Base-by-base conservation (phyloP, 768 basidiomycete genomes). In the Amanita phalloides region DNA sequence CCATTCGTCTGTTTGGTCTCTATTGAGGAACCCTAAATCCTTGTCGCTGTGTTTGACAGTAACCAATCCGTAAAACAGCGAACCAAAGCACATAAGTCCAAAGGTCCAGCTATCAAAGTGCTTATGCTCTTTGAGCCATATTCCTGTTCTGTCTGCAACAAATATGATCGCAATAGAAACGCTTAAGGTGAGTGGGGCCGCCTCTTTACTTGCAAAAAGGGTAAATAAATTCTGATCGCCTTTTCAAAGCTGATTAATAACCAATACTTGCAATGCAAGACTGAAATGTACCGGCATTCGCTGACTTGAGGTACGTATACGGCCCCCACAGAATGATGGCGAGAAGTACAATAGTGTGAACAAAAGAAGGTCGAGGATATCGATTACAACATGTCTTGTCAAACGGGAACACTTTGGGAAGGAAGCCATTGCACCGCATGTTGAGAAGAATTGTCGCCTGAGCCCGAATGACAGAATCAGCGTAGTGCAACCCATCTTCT, bases 1-100 rank as follows among this genome's bases (percentile, higher is more conserved):
- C 92, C 92, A 96, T 67, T 96, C 92, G 57, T 96, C 90, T 1
- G 91, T 95, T 65, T 95, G 90, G 46, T 93, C 89, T 53, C 92
- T 76, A 60, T 91, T 94, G 58, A 96, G 70, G 66, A 93, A 90
- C 0, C 92, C 92, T 48, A 86, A 67, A 61, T 96, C 90, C 60
- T 85, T 90, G 57, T 90, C 89, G 14, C 75, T 76, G 17, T 77
- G 76, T 61, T 80, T 82, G 56, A 89, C 66, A 1, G 83, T 88
- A 8, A 64, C 66, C 43, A 90, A 58, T 3, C 91, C 92, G 17
- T 73, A 65, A 7, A 58, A 68, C 25, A 93, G 66, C 25, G 73
- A 67, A 21, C 66, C 57, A n/a, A 85, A 17, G 57, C 66, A 74
- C n/a, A 90, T 69, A 62, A 76, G 68, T 2, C 68, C 69, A 61